A percentile compares a stretch with the other conserved stretches of the same genome.
These are phyloP conservation scores for Xylariales sp. DNA, from an alignment of 2,329 filamentous ascomycete species.

Conservation along the genomic window DNA sequence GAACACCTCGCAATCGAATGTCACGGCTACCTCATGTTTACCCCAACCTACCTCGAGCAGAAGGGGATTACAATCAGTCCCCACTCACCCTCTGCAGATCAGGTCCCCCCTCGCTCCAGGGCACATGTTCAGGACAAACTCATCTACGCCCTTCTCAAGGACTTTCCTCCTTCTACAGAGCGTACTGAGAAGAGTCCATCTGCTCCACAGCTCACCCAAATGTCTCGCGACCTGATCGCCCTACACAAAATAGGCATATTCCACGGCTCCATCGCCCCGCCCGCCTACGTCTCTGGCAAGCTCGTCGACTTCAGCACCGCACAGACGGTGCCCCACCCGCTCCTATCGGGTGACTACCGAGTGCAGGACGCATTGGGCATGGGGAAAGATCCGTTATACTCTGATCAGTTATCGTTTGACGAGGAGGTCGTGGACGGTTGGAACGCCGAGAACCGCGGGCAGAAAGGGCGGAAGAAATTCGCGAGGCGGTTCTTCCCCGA, in stretches of 20 bases:
- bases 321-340: neutral
- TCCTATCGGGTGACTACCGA: neutral
- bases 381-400: constrained; percentile 1
- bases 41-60: neutral
- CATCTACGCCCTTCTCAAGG: constrained; percentile 1
- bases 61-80: neutral
- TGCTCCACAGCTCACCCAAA: neutral
- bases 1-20: neutral
- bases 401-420: constrained; percentile 2
- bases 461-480: neutral
- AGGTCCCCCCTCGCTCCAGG: no score
- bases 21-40: constrained; percentile 2
- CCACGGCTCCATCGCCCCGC: neutral
- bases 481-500: neutral
- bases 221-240: neutral
- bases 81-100: neutral
- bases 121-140: neutral
- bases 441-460: neutral
- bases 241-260: neutral
- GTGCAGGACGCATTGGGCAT: neutral
- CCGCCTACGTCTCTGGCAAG: neutral
- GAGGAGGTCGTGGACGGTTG: neutral
- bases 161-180: neutral
- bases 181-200: neutral
- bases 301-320: neutral